A percentile compares a stretch with the other conserved stretches of the same genome.
Evolutionary conservation across 257 asterid genomes (phyloP).

Genomic region (Salvia rosmarinus): DNA sequence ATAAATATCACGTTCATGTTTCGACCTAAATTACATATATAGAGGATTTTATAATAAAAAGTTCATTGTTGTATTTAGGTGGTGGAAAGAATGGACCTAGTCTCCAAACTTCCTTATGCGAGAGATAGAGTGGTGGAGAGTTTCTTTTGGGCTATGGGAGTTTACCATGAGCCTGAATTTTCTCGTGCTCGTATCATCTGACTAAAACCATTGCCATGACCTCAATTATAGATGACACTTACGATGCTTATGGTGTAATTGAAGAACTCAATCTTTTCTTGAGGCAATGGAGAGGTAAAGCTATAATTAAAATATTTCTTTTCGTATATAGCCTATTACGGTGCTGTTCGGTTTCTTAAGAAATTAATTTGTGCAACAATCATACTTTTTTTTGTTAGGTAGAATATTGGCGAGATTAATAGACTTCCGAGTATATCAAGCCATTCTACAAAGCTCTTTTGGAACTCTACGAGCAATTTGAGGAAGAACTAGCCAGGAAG

Average conservation of each 20-base stretch:
- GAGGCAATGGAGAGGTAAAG: background rate
- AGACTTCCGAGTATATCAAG: conserved; percentile 26
- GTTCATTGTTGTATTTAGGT: conserved; percentile 16
- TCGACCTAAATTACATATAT: too few species aligned
- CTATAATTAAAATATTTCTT: too few species aligned
- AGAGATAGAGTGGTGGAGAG: conserved; percentile 8
- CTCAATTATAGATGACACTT: background rate
- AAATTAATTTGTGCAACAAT: background rate
- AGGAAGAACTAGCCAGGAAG: conserved; percentile 25
- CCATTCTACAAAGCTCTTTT: conserved; percentile 13
- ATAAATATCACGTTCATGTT: background rate
- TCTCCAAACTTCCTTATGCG: conserved; percentile 19
- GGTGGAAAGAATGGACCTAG: conserved; percentile 31
- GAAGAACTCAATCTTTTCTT: background rate
- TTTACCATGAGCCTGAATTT: background rate
- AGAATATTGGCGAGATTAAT: conserved; percentile 27
- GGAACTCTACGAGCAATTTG: conserved; percentile 20
- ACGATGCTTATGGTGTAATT: background rate
- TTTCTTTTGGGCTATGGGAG: conserved; percentile 5
- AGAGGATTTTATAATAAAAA: background rate
- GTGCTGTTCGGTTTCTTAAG: too few species aligned
- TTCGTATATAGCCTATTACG: too few species aligned
- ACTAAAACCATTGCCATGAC: background rate
- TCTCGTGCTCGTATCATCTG: background rate
- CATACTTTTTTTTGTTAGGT: background rate